phyloP scores from a whole-genome alignment of 1,139 yeast genomes.

The Kodamaea sp. region DNA sequence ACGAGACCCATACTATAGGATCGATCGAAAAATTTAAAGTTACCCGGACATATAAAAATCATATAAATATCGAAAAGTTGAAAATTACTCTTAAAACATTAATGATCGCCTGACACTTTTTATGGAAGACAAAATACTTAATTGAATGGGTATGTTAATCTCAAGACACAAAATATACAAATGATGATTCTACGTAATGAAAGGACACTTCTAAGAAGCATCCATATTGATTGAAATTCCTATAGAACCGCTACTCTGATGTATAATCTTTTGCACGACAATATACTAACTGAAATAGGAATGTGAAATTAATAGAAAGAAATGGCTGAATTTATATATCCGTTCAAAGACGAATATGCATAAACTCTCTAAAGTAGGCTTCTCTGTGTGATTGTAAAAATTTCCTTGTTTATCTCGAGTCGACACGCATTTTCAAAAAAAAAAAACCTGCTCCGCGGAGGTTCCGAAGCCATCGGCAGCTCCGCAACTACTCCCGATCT shows the following conservation, averaged over 20 bases:
- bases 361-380: too few species aligned
- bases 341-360: too few species aligned
- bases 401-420: too few species aligned
- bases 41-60: slow-evolving; percentile 10
- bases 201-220: slow-evolving; percentile 4
- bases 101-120: too few species aligned
- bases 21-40: not conserved
- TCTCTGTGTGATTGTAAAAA: too few species aligned
- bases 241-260: slow-evolving; percentile 23
- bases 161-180: slow-evolving; percentile 4
- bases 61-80: not conserved
- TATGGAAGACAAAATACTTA: too few species aligned
- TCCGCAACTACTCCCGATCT: too few species aligned
- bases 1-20: not conserved
- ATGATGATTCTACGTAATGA: slow-evolving; percentile 17
- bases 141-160: not conserved
- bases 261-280: not conserved
- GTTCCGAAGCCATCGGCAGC: not conserved
- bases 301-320: too few species aligned
- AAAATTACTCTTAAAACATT: not conserved
- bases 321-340: too few species aligned
- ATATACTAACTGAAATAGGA: too few species aligned
- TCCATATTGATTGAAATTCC: slow-evolving; percentile 13
- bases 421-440: too few species aligned
- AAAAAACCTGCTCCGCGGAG: slow-evolving; percentile 2